Evolutionary conservation across 371 early-diverging fungal species (phyloP).

Genomic region (Syncephalastrum sp.): DNA sequence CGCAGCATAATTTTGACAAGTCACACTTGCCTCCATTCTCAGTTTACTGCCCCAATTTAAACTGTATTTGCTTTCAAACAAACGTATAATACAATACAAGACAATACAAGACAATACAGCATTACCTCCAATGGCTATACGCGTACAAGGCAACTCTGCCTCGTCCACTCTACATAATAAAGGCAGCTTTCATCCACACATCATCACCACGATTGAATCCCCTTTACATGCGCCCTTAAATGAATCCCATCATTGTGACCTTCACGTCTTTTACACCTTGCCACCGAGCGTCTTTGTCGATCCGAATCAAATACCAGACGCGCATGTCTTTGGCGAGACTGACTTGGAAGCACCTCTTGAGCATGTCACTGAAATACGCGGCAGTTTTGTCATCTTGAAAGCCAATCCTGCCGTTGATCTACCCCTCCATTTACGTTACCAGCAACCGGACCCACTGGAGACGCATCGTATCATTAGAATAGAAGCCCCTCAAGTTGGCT

Average conservation of each 20-base stretch:
- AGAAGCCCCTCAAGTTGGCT: conserved; percentile 33
- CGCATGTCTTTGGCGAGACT: conserved; percentile 40
- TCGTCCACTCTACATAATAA: conserved; percentile 9
- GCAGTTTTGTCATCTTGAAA: conserved; percentile 33
- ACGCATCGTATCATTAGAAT: conserved; percentile 26
- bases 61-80: no score
- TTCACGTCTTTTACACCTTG: conserved; percentile 37
- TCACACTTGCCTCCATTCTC: no score
- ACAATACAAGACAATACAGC: no score
- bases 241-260: conserved; percentile 15
- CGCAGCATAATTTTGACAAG: no score
- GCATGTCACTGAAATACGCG: conserved; percentile 34
- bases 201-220: conserved; percentile 19
- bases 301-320: conserved; percentile 26
- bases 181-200: conserved; percentile 40
- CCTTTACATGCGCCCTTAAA: not conserved
- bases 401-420: conserved; percentile 19
- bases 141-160: no score
- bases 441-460: conserved; percentile 25
- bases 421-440: conserved; percentile 50
- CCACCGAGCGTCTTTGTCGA: conserved; percentile 52
- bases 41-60: no score
- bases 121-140: no score
- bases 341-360: conserved; percentile 47
- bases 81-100: no score